These are phyloP conservation scores for Mytilinidion resinicola DNA, from an alignment of 495 filamentous ascomycete species.

Conservation along the genomic window DNA sequence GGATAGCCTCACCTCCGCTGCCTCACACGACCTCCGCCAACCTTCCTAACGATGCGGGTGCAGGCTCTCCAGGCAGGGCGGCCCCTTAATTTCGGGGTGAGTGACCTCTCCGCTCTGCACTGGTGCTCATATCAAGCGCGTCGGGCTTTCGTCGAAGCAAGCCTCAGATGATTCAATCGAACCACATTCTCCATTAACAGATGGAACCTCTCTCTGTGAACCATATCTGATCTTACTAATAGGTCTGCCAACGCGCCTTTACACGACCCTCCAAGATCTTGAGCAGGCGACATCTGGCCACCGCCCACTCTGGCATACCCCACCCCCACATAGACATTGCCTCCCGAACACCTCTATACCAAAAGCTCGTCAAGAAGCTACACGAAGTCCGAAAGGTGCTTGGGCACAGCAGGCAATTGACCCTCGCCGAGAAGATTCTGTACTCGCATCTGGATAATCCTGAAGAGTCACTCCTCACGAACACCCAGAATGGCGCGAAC, in stretches of 20 bases:
- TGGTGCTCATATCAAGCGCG: not conserved
- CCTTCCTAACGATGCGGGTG: conserved; percentile 5
- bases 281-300: conserved; percentile 22
- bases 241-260: conserved; percentile 8
- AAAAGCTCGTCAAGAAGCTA: conserved; percentile 53
- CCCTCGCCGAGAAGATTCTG: conserved; percentile 93
- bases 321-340: conserved; percentile 30
- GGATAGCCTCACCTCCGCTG: not conserved
- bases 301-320: conserved; percentile 9
- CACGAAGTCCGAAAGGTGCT: conserved; percentile 65
- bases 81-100: conserved; percentile 14
- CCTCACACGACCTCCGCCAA: not conserved
- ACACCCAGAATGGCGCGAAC: conserved; percentile 69
- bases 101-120: not conserved
- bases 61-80: conserved; percentile 7
- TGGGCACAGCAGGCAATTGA: conserved; percentile 59
- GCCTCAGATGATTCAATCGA: not conserved
- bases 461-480: conserved; percentile 74
- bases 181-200: not conserved
- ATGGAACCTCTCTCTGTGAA: not conserved
- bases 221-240: not conserved
- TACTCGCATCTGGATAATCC: conserved; percentile 89
- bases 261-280: not conserved
- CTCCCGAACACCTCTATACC: conserved; percentile 58
- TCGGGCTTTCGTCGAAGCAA: not conserved